Conservation (phyloP, 768 basidiomycete species). For the Strobilomyces echinocephalus region DNA sequence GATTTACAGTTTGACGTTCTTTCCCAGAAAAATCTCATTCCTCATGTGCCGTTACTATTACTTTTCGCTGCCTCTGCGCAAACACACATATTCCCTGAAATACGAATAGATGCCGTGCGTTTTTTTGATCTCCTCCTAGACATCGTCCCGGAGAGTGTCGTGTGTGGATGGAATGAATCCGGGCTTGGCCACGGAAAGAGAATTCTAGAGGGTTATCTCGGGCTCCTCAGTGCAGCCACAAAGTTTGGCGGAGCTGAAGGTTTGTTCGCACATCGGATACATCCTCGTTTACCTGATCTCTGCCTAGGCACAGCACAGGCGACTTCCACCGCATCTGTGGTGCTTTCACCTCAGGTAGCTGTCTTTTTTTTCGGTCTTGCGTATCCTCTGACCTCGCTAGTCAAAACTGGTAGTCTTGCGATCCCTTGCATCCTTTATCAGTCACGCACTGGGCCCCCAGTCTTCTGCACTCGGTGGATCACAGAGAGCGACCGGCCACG, state of each 20-base stretch:
- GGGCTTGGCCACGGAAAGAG: conserved; percentile 52
- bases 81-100: conserved; percentile 93
- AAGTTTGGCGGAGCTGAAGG: conserved; percentile 57
- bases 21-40: conserved; percentile 59
- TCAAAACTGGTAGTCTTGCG: conserved; percentile 74
- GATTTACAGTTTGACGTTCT: conserved; percentile 6
- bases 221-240: conserved; percentile 68
- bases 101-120: conserved; percentile 83
- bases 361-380: neutral
- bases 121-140: conserved; percentile 74
- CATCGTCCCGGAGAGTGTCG: conserved; percentile 59
- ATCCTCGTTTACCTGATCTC: neutral
- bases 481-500: conserved; percentile 6
- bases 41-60: conserved; percentile 71
- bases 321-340: conserved; percentile 60
- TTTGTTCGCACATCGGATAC: conserved; percentile 18
- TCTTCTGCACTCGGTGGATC: conserved; percentile 15
- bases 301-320: conserved; percentile 33
- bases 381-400: conserved; percentile 34
- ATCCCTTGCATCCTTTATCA: conserved; percentile 68
- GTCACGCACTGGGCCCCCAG: conserved; percentile 36
- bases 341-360: conserved; percentile 57
- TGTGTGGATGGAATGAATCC: conserved; percentile 61
- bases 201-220: conserved; percentile 74
- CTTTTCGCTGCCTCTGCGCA: conserved; percentile 88